A percentile compares a stretch with the other conserved stretches of the same genome.
Conservation (phyloP, 2,329 filamentous ascomycete genomes). For the Kalmusia sp. region DNA sequence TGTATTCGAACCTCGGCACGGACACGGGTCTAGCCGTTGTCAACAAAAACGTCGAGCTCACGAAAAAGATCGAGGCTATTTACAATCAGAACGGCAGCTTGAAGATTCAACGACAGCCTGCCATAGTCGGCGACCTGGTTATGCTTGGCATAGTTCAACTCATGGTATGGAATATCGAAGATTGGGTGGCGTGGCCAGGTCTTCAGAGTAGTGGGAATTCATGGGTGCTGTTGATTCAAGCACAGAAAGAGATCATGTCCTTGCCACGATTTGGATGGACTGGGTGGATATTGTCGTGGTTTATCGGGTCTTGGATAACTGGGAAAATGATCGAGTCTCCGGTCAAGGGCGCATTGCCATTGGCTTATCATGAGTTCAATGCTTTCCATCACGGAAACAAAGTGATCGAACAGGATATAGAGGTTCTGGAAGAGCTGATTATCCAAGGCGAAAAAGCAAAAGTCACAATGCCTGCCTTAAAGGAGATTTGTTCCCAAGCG, state of each 20-base stretch:
- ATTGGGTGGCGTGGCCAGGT: neutral
- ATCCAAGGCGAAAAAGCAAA: conserved; percentile 23
- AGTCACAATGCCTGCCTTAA: conserved; percentile 20
- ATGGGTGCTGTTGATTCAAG: neutral
- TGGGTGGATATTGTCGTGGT: neutral
- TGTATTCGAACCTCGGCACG: conserved; percentile 8
- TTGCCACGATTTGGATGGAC: neutral
- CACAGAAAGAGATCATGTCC: neutral
- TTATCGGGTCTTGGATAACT: conserved; percentile 8
- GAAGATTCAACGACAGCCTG: neutral
- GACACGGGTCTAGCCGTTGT: neutral
- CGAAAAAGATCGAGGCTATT: neutral
- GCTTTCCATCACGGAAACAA: conserved; percentile 29
- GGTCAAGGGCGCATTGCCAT: conserved; percentile 13
- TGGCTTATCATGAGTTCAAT: conserved; percentile 24
- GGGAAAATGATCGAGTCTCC: conserved; percentile 9
- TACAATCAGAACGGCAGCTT: neutral
- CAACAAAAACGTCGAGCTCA: neutral
- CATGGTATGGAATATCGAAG: neutral
- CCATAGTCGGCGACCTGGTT: neutral
- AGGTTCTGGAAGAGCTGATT: conserved; percentile 17
- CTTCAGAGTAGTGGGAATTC: neutral
- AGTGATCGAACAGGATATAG: conserved; percentile 25
- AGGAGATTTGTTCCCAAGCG: conserved; percentile 15
- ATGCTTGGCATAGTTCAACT: neutral